Evolutionary conservation across 305 asterid species (phyloP).

Genomic region (Ilex paraguariensis): DNA sequence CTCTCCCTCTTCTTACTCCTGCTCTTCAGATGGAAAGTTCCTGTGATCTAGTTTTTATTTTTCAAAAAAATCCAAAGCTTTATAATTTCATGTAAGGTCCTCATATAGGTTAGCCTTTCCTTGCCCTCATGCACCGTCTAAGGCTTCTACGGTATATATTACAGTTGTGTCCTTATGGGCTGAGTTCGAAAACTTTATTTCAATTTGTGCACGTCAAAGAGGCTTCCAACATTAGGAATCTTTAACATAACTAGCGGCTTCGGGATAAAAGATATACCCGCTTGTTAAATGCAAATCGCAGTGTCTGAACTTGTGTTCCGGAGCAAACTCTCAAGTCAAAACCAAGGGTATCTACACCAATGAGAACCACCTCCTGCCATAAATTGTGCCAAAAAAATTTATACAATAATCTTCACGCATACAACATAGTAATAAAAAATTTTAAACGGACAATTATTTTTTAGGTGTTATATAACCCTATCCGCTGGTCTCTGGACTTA

Average conservation of each 20-base stretch:
- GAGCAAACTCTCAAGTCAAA: slow-evolving; percentile 87
- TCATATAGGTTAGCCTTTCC: too few species aligned
- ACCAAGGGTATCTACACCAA: slow-evolving; percentile 86
- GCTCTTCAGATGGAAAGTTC: too few species aligned
- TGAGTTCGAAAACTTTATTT: not conserved
- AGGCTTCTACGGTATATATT: too few species aligned
- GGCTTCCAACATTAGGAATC: not conserved
- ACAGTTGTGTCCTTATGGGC: not conserved
- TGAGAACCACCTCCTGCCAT: slow-evolving; percentile 70
- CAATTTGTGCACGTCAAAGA: not conserved
- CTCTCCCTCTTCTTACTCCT: too few species aligned
- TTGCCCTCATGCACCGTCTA: too few species aligned
- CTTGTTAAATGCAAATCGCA: slow-evolving; percentile 79
- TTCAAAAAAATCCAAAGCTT: too few species aligned
- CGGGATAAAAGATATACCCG: slow-evolving; percentile 41
- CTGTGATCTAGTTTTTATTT: too few species aligned
- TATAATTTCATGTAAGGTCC: too few species aligned
- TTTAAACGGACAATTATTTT: too few species aligned
- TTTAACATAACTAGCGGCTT: slow-evolving; percentile 1
- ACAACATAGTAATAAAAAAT: not conserved
- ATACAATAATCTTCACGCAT: not conserved
- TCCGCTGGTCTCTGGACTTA: too few species aligned
- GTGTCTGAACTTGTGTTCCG: slow-evolving; percentile 82
- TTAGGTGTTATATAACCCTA: too few species aligned
- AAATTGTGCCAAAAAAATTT: slow-evolving; percentile 14